Evolutionary conservation across 495 filamentous ascomycete genomes (phyloP).

Genomic region (Aspergillus baeticus): DNA sequence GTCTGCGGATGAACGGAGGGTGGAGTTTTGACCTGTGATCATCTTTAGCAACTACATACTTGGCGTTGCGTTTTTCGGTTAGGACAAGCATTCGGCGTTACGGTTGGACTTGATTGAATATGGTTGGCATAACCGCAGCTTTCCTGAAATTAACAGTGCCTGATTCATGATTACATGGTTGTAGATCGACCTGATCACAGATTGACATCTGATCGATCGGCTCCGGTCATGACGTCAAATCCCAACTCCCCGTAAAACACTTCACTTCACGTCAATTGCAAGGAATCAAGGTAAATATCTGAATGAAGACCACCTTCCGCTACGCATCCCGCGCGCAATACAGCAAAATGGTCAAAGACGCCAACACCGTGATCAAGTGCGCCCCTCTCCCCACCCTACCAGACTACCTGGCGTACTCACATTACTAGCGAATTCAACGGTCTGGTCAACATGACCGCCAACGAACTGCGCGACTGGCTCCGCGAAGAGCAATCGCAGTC

Average conservation of each 20-base stretch:
- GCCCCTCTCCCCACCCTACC: slow-evolving; percentile 16
- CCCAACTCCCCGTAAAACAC: not conserved
- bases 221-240: not conserved
- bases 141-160: not conserved
- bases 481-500: slow-evolving; percentile 49
- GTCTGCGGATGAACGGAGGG: slow-evolving; percentile 76
- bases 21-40: slow-evolving; percentile 61
- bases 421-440: slow-evolving; percentile 61
- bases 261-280: too few species aligned
- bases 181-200: too few species aligned
- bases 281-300: too few species aligned
- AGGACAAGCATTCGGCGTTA: slow-evolving; percentile 2
- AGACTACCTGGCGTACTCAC: not conserved
- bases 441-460: slow-evolving; percentile 64
- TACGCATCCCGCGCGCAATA: not conserved
- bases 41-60: not conserved
- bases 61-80: slow-evolving; percentile 1
- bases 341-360: slow-evolving; percentile 55
- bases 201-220: not conserved
- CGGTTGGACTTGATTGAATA: not conserved
- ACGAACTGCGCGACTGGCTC: slow-evolving; percentile 63
- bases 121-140: not conserved
- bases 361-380: slow-evolving; percentile 55
- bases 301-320: too few species aligned
- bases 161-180: not conserved